Conservation (phyloP, 148 eudicot species). For the Nepenthes gracilis region DNA sequence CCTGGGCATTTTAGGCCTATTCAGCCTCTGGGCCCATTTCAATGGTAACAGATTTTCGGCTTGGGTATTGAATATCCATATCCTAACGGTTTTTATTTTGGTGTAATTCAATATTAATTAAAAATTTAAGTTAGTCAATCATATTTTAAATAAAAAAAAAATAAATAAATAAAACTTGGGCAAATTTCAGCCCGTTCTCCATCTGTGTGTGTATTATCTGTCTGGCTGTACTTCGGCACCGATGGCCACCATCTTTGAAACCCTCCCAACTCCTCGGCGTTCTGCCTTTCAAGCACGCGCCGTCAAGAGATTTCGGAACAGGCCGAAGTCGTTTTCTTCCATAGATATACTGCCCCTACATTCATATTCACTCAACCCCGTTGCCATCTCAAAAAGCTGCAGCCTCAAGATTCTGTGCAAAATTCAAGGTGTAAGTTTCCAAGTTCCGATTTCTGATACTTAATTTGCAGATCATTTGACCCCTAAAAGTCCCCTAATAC, state of each 20-base stretch:
- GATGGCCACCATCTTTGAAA: conserved; percentile 18
- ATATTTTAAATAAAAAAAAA: too few relatives aligned
- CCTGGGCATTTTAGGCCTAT: too few relatives aligned
- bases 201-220: background rate
- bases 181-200: too few relatives aligned
- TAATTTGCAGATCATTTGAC: too few relatives aligned
- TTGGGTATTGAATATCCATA: too few relatives aligned
- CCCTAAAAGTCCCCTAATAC: too few relatives aligned
- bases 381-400: background rate
- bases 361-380: background rate
- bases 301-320: background rate
- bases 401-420: background rate
- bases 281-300: conserved; percentile 1
- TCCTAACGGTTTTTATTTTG: too few relatives aligned
- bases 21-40: too few relatives aligned
- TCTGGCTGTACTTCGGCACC: conserved; percentile 1
- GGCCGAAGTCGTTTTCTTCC: background rate
- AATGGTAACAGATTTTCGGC: too few relatives aligned
- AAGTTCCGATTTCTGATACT: background rate
- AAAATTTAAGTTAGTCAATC: too few relatives aligned
- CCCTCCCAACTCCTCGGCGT: conserved; percentile 6
- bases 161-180: background rate
- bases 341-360: background rate
- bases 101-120: too few relatives aligned
- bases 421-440: background rate